Evolutionary conservation across 2,329 filamentous ascomycete genomes (phyloP).

Genomic region (Beauveria scarabaeidicola): DNA sequence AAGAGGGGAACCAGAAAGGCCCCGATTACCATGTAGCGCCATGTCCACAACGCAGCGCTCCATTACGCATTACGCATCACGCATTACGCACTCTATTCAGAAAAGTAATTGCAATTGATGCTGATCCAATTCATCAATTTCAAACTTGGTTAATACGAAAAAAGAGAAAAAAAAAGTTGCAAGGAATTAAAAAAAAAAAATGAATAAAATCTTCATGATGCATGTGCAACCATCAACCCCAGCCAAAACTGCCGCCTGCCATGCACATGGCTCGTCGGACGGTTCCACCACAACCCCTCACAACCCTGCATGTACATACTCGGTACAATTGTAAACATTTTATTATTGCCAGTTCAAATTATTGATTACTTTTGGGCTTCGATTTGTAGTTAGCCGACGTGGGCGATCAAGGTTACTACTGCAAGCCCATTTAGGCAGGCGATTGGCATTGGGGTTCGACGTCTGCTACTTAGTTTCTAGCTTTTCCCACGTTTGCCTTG

Average conservation of each 20-base stretch:
- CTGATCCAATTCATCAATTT: not conserved
- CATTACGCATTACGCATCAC: not conserved
- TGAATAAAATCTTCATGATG: not conserved
- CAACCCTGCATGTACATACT: not conserved
- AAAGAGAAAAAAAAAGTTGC: not conserved
- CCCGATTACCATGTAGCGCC: not conserved
- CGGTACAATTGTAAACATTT: not conserved
- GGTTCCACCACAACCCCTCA: not conserved
- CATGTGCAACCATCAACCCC: not conserved
- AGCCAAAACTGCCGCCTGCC: not conserved
- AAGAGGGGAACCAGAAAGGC: not conserved
- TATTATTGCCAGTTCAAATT: not conserved
- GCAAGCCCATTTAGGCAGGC: slow-evolving; percentile 3
- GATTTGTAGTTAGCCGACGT: not conserved
- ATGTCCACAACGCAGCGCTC: not conserved
- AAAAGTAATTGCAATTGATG: not conserved
- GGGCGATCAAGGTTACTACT: slow-evolving; percentile 1
- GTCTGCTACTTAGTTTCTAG: too few species aligned
- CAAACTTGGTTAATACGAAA: not conserved
- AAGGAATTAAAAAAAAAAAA: not conserved
- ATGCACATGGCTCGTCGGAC: not conserved
- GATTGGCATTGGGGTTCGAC: not conserved
- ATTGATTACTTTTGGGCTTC: not conserved
- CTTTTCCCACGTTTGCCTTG: too few species aligned
- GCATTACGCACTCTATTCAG: not conserved